phyloP scores from a whole-genome alignment of 306 rosid species.

The Carpinus viminea region DNA sequence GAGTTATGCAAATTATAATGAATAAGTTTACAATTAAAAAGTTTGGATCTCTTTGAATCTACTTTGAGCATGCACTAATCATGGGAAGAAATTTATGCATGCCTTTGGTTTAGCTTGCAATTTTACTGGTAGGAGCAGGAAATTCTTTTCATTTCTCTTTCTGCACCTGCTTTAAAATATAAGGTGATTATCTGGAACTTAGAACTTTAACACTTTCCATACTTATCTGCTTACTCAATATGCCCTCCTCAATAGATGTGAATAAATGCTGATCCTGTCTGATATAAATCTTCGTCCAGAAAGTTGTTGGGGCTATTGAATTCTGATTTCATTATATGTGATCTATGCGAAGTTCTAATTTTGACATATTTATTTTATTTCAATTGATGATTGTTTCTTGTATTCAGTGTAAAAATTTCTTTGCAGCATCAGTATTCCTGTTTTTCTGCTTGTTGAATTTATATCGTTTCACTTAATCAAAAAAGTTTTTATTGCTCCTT shows the following conservation, averaged over 20 bases:
- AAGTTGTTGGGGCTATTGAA: neutral
- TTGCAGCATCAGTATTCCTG: neutral
- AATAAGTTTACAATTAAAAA: too few species aligned
- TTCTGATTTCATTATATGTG: neutral
- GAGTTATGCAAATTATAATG: too few species aligned
- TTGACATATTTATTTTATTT: neutral
- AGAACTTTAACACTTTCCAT: neutral
- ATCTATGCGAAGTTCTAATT: neutral
- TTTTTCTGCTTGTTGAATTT: neutral
- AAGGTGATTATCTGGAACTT: neutral
- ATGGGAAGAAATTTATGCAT: neutral
- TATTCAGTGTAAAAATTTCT: neutral
- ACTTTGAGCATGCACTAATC: neutral
- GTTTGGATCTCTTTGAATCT: neutral
- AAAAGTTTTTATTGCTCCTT: neutral
- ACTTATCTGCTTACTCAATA: neutral
- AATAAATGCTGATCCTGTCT: neutral
- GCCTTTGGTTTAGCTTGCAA: neutral
- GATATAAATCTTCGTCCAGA: neutral
- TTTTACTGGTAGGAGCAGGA: neutral
- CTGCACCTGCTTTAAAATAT: neutral
- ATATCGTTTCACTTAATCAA: neutral
- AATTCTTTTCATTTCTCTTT: neutral
- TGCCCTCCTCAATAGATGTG: neutral
- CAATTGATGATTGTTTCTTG: neutral